Evolutionary conservation across 345 rosid genomes (phyloP).

Genomic region (Angophora floribunda): DNA sequence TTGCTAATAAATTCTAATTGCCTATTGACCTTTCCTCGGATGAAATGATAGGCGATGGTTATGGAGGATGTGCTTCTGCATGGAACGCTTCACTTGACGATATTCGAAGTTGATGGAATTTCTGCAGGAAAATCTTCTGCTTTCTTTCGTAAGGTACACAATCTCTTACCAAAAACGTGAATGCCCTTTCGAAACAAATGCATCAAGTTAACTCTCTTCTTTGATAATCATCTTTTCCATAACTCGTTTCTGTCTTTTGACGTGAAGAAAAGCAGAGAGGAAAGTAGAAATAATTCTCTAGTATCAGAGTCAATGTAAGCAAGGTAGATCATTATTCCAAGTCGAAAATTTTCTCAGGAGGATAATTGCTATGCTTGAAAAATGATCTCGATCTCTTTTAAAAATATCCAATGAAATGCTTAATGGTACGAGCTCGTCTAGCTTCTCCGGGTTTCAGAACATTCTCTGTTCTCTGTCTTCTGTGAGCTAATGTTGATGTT

Average conservation of each 20-base stretch:
- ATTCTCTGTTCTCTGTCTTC: neutral
- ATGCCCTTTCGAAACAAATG: neutral
- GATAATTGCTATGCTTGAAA: neutral
- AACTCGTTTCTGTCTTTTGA: neutral
- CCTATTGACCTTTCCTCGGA: neutral
- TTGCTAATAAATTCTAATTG: neutral
- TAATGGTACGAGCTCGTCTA: neutral
- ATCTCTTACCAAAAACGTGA: neutral
- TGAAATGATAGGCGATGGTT: neutral
- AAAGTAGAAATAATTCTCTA: neutral
- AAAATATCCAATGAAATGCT: neutral
- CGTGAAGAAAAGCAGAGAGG: neutral
- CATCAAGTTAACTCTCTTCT: neutral
- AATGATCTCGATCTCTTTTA: neutral
- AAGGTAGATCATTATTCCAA: neutral
- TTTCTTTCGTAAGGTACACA: slow-evolving; percentile 24
- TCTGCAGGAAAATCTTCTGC: slow-evolving; percentile 6
- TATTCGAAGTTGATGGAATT: slow-evolving; percentile 21
- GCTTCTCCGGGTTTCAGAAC: neutral
- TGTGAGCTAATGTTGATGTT: neutral
- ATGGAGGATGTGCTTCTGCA: slow-evolving; percentile 28
- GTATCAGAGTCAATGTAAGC: neutral
- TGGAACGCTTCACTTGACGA: slow-evolving; percentile 36
- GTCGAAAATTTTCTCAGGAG: neutral
- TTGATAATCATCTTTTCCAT: neutral